Conservation (phyloP, 2,329 filamentous ascomycete genomes). For the Talaromyces verruculosus region DNA sequence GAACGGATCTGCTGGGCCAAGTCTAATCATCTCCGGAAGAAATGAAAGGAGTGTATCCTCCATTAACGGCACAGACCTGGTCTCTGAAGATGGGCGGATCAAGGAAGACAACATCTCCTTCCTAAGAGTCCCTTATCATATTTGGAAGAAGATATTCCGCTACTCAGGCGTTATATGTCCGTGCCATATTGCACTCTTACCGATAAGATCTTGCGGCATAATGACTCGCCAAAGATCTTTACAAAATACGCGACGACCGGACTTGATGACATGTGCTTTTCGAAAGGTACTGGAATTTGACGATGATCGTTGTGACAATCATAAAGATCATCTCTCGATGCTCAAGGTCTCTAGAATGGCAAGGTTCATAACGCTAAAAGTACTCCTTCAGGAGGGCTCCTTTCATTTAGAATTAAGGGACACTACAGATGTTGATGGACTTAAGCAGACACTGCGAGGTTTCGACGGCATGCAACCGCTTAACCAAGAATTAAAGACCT, state of each 20-base stretch:
- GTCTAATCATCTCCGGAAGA: neutral
- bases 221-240: neutral
- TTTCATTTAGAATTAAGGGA: conserved; percentile 24
- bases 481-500: neutral
- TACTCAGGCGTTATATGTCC: conserved; percentile 27
- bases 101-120: neutral
- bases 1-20: too few relatives aligned
- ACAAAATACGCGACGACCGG: neutral
- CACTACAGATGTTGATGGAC: conserved; percentile 21
- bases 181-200: conserved; percentile 23
- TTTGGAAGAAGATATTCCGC: conserved; percentile 26
- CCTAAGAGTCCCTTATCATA: conserved; percentile 2
- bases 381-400: conserved; percentile 25
- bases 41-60: neutral
- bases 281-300: neutral
- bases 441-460: conserved; percentile 19
- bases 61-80: neutral
- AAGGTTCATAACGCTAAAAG: conserved; percentile 23
- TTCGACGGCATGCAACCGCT: conserved; percentile 6
- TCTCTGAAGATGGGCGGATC: neutral
- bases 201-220: neutral
- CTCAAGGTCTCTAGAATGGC: conserved; percentile 8
- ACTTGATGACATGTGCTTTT: conserved; percentile 15
- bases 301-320: neutral
- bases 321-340: neutral